These are phyloP conservation scores for Silene conica DNA, from an alignment of 148 eudicot genomes.

Conservation along the genomic window DNA sequence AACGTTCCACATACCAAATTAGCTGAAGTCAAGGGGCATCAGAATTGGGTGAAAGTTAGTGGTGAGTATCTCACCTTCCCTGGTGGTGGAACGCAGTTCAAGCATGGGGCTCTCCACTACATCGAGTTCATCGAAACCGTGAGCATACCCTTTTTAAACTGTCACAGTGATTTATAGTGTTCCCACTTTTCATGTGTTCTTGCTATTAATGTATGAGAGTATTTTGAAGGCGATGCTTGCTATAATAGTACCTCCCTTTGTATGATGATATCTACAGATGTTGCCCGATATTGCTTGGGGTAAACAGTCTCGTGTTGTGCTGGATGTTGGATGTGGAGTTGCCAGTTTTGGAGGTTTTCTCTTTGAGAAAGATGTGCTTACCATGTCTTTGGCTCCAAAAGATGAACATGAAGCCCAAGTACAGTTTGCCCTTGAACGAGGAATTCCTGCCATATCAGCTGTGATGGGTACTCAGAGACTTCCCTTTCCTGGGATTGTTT, in stretches of 20 bases:
- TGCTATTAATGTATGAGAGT: background rate
- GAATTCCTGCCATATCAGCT: slow-evolving; percentile 89
- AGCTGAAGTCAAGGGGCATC: slow-evolving; percentile 79
- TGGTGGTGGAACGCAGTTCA: slow-evolving; percentile 98
- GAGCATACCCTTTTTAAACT: slow-evolving; percentile 9
- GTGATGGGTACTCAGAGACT: slow-evolving; percentile 94
- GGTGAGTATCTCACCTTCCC: slow-evolving; percentile 94
- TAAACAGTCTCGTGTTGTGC: slow-evolving; percentile 70
- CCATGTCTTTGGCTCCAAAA: slow-evolving; percentile 91
- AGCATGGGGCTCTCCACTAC: slow-evolving; percentile 94
- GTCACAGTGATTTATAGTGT: background rate
- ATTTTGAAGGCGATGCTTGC: background rate
- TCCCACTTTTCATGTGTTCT: background rate
- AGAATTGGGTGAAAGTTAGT: slow-evolving; percentile 93
- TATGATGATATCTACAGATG: slow-evolving; percentile 38
- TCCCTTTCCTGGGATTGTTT: slow-evolving; percentile 75
- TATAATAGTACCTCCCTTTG: slow-evolving; percentile 12
- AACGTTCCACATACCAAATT: slow-evolving; percentile 91
- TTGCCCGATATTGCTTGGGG: slow-evolving; percentile 80
- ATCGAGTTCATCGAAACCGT: slow-evolving; percentile 82
- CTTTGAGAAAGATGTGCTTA: slow-evolving; percentile 46
- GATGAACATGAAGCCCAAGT: slow-evolving; percentile 96
- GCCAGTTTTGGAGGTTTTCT: slow-evolving; percentile 52
- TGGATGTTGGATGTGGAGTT: slow-evolving; percentile 92
- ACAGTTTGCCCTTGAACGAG: slow-evolving; percentile 70